Evolutionary conservation across 2,329 filamentous ascomycete genomes (phyloP), one percentile per base, ranked within the genome.

Genomic region (Aspergillus tubingensis): DNA sequence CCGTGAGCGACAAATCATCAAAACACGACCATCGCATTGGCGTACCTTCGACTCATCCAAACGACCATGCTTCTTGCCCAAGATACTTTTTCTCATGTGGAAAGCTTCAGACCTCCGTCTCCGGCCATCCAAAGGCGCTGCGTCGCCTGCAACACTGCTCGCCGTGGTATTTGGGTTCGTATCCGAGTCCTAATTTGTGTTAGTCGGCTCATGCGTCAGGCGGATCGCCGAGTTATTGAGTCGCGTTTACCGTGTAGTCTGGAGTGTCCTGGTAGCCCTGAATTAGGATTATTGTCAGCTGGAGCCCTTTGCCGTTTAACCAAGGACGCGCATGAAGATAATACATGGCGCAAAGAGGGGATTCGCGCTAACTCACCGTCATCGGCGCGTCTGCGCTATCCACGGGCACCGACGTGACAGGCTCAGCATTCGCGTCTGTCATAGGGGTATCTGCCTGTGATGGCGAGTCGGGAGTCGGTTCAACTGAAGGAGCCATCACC

Each of bases 1-100:
- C n/a, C 39, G 23, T 72, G 27, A 70, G 66, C 38, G 50, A 54
- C n/a, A 19, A 27, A 23, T 3, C 4, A 36, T 10, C 8, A 8
- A 44, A 8, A 2, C n/a, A 19, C 5, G 30, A 19, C 10, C n/a
- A 36, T 30, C 21, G 19, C 36, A 17, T 32, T 51, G 25, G 32
- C 79, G 57, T 83, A 94, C 92, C 87, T 96, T 98, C 53, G 91
- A 96, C 74, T 96, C 92, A 72, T 94, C 92, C 7, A 99, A 79
- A 56, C 89, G 86, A 71, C 96, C 92, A 73, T 97, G 95, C 76
- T 99, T 97, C 83, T 91, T 96, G 72, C 92, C 93, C 70, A 97
- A 90, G 63, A 97, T 91, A 76, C 89, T 96, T 75, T 96, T 91
- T 59, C 95, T 90, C 72, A 98, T 84, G 76, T 96, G 90, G 66